Evolutionary conservation across 1,284 basidiomycete genomes (phyloP).

Genomic region (Fomitopsis pinicola): DNA sequence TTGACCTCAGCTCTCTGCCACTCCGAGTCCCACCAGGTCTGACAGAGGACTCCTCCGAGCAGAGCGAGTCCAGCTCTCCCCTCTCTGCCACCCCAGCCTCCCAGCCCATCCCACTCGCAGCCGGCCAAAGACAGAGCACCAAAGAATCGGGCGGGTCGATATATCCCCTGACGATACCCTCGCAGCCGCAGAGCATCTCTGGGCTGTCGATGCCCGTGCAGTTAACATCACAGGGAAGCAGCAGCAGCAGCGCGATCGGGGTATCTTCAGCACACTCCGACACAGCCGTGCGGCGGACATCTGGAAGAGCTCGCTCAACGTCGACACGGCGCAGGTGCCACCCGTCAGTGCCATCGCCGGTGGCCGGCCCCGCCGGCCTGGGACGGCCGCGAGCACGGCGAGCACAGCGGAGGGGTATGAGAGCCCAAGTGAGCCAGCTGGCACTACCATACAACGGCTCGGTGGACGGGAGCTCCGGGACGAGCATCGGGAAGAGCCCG

Average conservation of each 20-base stretch:
- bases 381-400: slow-evolving; percentile 12
- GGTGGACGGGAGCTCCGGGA: slow-evolving; percentile 14
- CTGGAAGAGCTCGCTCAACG: slow-evolving; percentile 16
- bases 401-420: slow-evolving; percentile 11
- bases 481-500: slow-evolving; percentile 36
- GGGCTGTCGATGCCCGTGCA: slow-evolving; percentile 4
- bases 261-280: slow-evolving; percentile 23
- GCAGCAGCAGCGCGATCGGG: slow-evolving; percentile 14
- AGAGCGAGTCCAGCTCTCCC: slow-evolving; percentile 25
- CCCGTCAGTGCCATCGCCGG: slow-evolving; percentile 21
- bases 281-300: slow-evolving; percentile 14
- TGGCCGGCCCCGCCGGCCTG: slow-evolving; percentile 8
- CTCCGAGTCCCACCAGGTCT: slow-evolving; percentile 59
- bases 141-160: slow-evolving; percentile 8
- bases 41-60: slow-evolving; percentile 32
- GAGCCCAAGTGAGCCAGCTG: slow-evolving; percentile 11
- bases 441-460: slow-evolving; percentile 11
- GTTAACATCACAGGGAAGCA: slow-evolving; percentile 1
- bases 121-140: not conserved
- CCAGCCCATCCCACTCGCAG: slow-evolving; percentile 10
- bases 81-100: slow-evolving; percentile 21
- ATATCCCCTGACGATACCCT: slow-evolving; percentile 9
- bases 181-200: not conserved
- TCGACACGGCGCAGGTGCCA: slow-evolving; percentile 4
- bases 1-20: slow-evolving; percentile 21